Conservation (phyloP, 768 basidiomycete genomes). For the Neoboletus subvelutipes region DNA sequence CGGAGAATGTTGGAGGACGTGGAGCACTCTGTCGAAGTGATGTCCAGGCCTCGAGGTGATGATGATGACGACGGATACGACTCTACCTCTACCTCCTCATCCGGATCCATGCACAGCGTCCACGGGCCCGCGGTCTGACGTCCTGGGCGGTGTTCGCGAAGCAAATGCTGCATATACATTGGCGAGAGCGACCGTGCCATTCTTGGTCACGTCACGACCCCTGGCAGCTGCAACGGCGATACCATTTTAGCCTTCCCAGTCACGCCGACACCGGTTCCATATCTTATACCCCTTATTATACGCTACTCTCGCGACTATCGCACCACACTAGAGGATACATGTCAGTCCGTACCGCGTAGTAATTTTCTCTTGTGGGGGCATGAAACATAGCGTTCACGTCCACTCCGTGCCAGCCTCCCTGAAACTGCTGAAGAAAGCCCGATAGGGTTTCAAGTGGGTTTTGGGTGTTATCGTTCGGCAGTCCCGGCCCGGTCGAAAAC, state of each 20-base stretch:
- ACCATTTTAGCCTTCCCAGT: background rate
- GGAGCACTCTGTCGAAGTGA: constrained; percentile 11
- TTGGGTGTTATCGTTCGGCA: background rate
- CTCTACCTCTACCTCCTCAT: constrained; percentile 5
- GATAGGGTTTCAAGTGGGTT: background rate
- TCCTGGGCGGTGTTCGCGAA: background rate
- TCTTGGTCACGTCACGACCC: background rate
- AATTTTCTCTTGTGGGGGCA: background rate
- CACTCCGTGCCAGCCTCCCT: background rate
- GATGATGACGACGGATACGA: background rate
- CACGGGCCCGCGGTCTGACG: background rate
- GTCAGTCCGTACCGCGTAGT: background rate
- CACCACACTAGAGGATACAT: background rate
- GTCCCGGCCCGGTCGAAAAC: background rate
- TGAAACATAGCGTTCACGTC: background rate
- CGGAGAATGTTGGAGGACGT: constrained; percentile 25
- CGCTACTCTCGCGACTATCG: background rate
- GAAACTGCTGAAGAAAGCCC: too few species aligned
- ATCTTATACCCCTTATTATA: background rate
- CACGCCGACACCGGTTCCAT: background rate
- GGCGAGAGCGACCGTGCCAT: background rate
- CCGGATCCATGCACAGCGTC: background rate
- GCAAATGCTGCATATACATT: background rate
- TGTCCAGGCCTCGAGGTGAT: constrained; percentile 8
- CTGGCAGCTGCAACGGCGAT: background rate